Evolutionary conservation across 257 asterid species (phyloP).

Genomic region (Linaria vulgaris): DNA sequence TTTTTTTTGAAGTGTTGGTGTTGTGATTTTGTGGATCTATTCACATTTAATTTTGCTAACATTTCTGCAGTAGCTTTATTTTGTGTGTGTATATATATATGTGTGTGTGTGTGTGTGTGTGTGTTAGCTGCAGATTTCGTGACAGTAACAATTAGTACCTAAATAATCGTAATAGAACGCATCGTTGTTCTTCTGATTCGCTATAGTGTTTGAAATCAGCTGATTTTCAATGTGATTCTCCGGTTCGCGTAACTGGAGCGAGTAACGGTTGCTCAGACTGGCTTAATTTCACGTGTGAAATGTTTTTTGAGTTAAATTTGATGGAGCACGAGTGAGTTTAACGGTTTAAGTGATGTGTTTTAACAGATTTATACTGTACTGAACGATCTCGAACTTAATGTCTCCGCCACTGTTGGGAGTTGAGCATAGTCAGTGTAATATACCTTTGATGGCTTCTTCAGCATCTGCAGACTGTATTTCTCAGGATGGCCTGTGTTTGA

Average conservation of each 20-base stretch:
- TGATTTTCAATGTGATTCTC: too few relatives aligned
- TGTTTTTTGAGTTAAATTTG: neutral
- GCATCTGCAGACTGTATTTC: conserved; percentile 45
- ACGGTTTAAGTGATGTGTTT: neutral
- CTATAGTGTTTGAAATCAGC: too few relatives aligned
- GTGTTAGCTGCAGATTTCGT: neutral
- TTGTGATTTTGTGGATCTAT: conserved; percentile 28
- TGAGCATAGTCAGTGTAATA: conserved; percentile 47
- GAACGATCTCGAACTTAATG: conserved; percentile 34
- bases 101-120: conserved; percentile 4
- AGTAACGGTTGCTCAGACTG: too few relatives aligned
- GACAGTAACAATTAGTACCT: neutral
- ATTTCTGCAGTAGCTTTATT: neutral
- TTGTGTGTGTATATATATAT: neutral
- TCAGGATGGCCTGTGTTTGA: conserved; percentile 39
- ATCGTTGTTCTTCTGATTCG: neutral
- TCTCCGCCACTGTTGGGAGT: conserved; percentile 47
- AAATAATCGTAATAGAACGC: too few relatives aligned
- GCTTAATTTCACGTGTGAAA: neutral
- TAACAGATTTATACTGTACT: conserved; percentile 29
- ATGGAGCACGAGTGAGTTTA: too few relatives aligned
- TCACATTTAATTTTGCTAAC: neutral
- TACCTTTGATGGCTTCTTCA: conserved; percentile 51
- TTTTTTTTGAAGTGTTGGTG: neutral
- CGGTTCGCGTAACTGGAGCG: too few relatives aligned